These are phyloP conservation scores for Beta vulgaris DNA, from an alignment of 148 eudicot genomes.

Conservation along the genomic window DNA sequence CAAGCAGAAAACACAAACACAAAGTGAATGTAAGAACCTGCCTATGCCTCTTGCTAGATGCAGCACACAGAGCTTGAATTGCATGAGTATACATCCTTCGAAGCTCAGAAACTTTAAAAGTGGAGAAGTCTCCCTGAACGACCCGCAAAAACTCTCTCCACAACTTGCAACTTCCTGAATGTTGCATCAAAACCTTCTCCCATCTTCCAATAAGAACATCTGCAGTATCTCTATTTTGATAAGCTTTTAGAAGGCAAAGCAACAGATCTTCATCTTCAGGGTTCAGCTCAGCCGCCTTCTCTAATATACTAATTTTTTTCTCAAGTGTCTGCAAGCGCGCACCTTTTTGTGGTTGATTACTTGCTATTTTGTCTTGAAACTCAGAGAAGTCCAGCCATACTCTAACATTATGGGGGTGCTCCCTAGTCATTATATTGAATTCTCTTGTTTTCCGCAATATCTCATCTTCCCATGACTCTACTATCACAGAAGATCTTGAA, in stretches of 20 bases:
- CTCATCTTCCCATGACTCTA: conserved; percentile 98
- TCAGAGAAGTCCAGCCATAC: conserved; percentile 80
- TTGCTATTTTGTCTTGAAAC: conserved; percentile 89
- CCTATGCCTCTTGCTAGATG: conserved; percentile 78
- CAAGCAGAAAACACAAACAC: conserved; percentile 13
- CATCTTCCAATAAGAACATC: conserved; percentile 77
- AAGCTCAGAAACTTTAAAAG: conserved; percentile 83
- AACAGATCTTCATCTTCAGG: conserved; percentile 80
- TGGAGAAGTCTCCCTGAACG: conserved; percentile 78
- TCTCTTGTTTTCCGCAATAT: conserved; percentile 79
- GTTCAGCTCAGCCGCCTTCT: conserved; percentile 88
- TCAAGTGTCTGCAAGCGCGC: conserved; percentile 92
- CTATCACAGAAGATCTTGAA: conserved; percentile 38
- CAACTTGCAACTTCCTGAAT: conserved; percentile 73
- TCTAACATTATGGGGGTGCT: conserved; percentile 67
- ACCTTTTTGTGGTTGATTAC: conserved; percentile 82
- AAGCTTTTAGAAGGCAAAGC: conserved; percentile 68
- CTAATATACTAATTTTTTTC: conserved; percentile 95
- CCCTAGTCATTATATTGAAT: conserved; percentile 84
- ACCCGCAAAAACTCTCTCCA: conserved; percentile 82
- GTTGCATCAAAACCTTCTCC: conserved; percentile 74
- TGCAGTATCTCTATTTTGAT: conserved; percentile 63
- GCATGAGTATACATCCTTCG: conserved; percentile 79
- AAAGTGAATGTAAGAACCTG: conserved; percentile 66
- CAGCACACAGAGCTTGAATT: conserved; percentile 75